Evolutionary conservation across 306 rosid species (phyloP).

Genomic region (Lotus japonicus): DNA sequence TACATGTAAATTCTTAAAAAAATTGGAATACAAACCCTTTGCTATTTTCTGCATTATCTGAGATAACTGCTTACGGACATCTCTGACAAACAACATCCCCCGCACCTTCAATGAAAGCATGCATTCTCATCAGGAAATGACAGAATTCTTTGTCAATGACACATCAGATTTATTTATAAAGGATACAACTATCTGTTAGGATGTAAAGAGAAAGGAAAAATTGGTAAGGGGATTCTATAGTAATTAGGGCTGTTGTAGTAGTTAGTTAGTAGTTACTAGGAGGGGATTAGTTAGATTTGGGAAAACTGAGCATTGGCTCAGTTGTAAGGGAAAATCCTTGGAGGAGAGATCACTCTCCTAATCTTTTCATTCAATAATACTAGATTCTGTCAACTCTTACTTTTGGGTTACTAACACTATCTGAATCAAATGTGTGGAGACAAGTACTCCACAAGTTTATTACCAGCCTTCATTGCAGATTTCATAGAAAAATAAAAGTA

Average conservation of each 20-base stretch:
- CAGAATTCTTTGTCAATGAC: neutral
- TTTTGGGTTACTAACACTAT: neutral
- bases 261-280: no score
- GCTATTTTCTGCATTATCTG: constrained; percentile 87
- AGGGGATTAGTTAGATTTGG: no score
- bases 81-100: constrained; percentile 88
- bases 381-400: no score
- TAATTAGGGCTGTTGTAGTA: no score
- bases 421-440: constrained; percentile 3
- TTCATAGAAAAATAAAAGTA: constrained; percentile 17
- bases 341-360: no score
- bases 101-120: constrained; percentile 56
- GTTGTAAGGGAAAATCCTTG: no score
- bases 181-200: neutral
- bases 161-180: neutral
- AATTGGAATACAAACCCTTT: constrained; percentile 52
- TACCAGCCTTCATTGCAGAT: neutral
- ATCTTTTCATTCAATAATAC: no score
- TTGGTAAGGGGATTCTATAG: no score
- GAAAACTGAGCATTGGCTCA: no score
- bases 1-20: constrained; percentile 14
- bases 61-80: constrained; percentile 78
- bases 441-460: neutral
- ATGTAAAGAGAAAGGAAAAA: no score
- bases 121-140: constrained; percentile 18